A percentile compares a stretch with the other conserved stretches of the same genome.
Conservation (phyloP, 1,139 yeast species). For the Saccharomycopsis hybrid region DNA sequence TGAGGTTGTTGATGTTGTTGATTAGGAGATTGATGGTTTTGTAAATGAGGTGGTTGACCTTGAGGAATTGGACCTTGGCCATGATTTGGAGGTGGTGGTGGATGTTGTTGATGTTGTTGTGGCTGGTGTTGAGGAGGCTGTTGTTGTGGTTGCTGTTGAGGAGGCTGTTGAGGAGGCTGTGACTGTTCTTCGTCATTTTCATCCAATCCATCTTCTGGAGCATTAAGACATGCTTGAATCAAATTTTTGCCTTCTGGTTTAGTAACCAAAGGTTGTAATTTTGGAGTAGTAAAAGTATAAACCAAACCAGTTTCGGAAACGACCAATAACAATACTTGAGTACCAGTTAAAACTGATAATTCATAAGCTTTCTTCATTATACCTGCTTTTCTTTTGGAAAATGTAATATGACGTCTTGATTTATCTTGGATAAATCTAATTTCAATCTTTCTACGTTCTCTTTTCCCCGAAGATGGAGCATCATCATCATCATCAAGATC, state of each 20-base stretch:
- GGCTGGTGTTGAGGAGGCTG: conserved; percentile 26
- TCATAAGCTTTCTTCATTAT: conserved; percentile 99
- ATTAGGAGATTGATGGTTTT: conserved; percentile 35
- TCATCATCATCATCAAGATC: conserved; percentile 57
- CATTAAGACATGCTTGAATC: conserved; percentile 94
- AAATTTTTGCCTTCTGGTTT: conserved; percentile 95
- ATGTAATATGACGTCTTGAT: conserved; percentile 95
- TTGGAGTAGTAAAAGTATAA: conserved; percentile 97
- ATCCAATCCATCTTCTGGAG: conserved; percentile 71
- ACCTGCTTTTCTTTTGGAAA: conserved; percentile 96
- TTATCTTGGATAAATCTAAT: conserved; percentile 96
- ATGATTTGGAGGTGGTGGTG: conserved; percentile 23
- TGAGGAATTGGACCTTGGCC: conserved; percentile 26
- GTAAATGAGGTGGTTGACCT: conserved; percentile 10
- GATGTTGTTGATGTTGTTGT: conserved; percentile 19
- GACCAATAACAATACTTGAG: conserved; percentile 88
- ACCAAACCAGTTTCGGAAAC: conserved; percentile 97
- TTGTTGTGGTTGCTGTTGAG: conserved; percentile 30
- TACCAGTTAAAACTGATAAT: conserved; percentile 89
- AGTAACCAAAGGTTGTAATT: conserved; percentile 93
- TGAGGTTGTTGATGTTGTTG: conserved; percentile 31
- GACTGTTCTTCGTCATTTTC: conserved; percentile 42
- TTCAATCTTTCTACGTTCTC: conserved; percentile 91
- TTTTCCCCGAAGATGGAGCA: conserved; percentile 38
- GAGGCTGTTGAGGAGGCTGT: conserved; percentile 22